Percentiles rank a stretch among this genome's conserved stretches.
These are phyloP conservation scores for Tuber umbilicatum DNA, from an alignment of 495 filamentous ascomycete genomes.

Conservation along the genomic window DNA sequence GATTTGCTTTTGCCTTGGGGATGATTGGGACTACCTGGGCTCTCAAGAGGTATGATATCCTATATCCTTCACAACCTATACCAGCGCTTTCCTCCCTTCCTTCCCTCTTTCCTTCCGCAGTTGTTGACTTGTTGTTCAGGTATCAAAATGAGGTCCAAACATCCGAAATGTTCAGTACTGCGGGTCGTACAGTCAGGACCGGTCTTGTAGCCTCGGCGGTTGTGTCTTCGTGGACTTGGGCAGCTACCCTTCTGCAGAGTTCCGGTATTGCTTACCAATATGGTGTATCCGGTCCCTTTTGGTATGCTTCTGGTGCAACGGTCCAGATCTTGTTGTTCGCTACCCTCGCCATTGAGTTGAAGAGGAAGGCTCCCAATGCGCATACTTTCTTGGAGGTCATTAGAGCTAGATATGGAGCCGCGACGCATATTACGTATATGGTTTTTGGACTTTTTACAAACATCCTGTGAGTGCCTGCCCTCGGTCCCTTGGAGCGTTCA, in stretches of 20 bases:
- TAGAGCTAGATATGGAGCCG: conserved; percentile 54
- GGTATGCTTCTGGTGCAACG: conserved; percentile 63
- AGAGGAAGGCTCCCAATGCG: conserved; percentile 77
- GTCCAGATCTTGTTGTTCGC: conserved; percentile 83
- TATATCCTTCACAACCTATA: neutral
- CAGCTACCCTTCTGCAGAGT: conserved; percentile 74
- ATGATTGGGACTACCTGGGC: conserved; percentile 78
- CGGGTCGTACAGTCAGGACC: conserved; percentile 87
- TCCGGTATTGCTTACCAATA: conserved; percentile 85
- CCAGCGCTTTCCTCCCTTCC: neutral
- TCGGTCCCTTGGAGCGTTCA: neutral
- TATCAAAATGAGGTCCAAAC: conserved; percentile 95
- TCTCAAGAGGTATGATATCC: conserved; percentile 53
- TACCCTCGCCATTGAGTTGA: conserved; percentile 87
- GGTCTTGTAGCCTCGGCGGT: conserved; percentile 93
- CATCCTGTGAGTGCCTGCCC: conserved; percentile 49
- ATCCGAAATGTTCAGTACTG: conserved; percentile 95
- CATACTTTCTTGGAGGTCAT: conserved; percentile 82
- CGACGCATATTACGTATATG: conserved; percentile 68
- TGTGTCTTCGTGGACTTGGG: conserved; percentile 91
- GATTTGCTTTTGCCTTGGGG: conserved; percentile 66
- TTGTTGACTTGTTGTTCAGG: conserved; percentile 41
- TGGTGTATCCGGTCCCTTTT: conserved; percentile 88
- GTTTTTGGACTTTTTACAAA: conserved; percentile 79
- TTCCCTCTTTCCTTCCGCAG: neutral